A percentile compares a stretch with the other conserved stretches of the same genome.
Evolutionary conservation across 768 basidiomycete species (phyloP).

Genomic region (Xerocomellus chrysenteron): DNA sequence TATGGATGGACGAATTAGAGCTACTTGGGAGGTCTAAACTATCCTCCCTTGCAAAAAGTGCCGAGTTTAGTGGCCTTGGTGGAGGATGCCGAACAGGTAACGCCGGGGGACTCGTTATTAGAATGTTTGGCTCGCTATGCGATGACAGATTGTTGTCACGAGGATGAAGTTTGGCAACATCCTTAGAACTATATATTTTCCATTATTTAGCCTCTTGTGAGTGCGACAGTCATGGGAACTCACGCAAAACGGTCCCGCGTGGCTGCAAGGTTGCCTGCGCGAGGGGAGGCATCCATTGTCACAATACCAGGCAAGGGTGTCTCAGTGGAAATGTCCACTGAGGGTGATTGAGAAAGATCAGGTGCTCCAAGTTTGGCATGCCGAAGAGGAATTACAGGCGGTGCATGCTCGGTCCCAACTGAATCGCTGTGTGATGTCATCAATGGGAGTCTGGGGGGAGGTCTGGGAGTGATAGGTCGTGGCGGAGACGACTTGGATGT

Average conservation of each 20-base stretch:
- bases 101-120: conserved; percentile 21
- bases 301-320: neutral
- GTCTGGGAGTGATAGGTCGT: conserved; percentile 20
- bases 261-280: conserved; percentile 35
- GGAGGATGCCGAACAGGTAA: conserved; percentile 21
- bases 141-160: conserved; percentile 18
- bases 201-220: neutral
- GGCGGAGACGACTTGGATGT: conserved; percentile 11
- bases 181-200: conserved; percentile 13
- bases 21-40: conserved; percentile 18
- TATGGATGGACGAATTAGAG: conserved; percentile 22
- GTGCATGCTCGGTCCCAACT: conserved; percentile 6
- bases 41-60: conserved; percentile 24
- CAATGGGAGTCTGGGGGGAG: conserved; percentile 8
- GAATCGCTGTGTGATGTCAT: conserved; percentile 25
- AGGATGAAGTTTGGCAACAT: conserved; percentile 18
- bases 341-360: conserved; percentile 5
- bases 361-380: conserved; percentile 7
- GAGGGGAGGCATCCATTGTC: conserved; percentile 5
- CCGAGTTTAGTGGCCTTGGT: conserved; percentile 9
- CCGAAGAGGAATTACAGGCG: conserved; percentile 19
- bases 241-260: conserved; percentile 36
- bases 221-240: neutral
- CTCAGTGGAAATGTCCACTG: conserved; percentile 4
- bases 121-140: conserved; percentile 26